Conservation (phyloP, 768 basidiomycete species). For the Gyrodon lividus region DNA sequence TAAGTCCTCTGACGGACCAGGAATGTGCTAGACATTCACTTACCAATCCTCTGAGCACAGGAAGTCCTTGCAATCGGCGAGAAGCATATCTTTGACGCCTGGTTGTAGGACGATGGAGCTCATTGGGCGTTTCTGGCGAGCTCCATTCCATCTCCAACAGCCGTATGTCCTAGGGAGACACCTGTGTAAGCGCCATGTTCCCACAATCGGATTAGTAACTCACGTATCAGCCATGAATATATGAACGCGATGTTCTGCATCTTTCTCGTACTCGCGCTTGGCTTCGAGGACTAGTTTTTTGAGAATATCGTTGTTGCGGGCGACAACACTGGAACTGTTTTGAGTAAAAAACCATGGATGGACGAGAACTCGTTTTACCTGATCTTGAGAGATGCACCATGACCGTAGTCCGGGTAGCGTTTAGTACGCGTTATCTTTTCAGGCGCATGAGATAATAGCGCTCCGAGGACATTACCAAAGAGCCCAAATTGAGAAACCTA, state of each 20-base stretch:
- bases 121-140: slow-evolving; percentile 86
- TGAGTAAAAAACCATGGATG: slow-evolving; percentile 18
- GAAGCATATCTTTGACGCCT: slow-evolving; percentile 87
- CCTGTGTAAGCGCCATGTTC: background rate
- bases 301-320: slow-evolving; percentile 83
- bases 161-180: slow-evolving; percentile 54
- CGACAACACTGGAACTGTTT: slow-evolving; percentile 61
- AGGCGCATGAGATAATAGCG: slow-evolving; percentile 18
- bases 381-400: slow-evolving; percentile 73
- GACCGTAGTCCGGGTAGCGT: slow-evolving; percentile 74
- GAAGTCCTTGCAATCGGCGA: slow-evolving; percentile 85
- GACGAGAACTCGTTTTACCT: slow-evolving; percentile 45
- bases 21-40: slow-evolving; percentile 32
- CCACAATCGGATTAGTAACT: slow-evolving; percentile 32
- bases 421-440: slow-evolving; percentile 76
- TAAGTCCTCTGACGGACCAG: slow-evolving; percentile 16
- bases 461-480: slow-evolving; percentile 15
- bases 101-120: slow-evolving; percentile 90
- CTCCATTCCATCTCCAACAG: slow-evolving; percentile 88
- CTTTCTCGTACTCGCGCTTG: slow-evolving; percentile 87
- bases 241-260: slow-evolving; percentile 86
- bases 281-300: slow-evolving; percentile 86
- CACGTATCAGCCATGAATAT: slow-evolving; percentile 89
- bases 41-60: slow-evolving; percentile 82
- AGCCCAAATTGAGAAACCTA: slow-evolving; percentile 34